These are phyloP conservation scores for Isabelozyma pseudorhagii DNA, from an alignment of 805 yeast genomes.

Conservation along the genomic window DNA sequence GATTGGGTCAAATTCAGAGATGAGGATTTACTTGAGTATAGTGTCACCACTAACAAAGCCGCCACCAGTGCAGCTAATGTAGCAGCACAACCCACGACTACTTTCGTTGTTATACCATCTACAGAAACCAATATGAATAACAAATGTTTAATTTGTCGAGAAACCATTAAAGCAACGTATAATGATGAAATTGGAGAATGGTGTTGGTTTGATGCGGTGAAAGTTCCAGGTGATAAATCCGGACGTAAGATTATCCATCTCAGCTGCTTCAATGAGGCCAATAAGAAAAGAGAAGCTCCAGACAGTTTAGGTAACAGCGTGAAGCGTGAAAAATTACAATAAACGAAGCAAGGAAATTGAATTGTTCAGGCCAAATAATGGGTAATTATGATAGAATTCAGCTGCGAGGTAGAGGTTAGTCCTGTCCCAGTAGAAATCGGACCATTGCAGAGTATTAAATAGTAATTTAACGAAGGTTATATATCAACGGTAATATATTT, in stretches of 20 bases:
- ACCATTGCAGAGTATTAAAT: not conserved
- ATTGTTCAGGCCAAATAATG: not conserved
- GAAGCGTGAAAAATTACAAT: constrained; percentile 21
- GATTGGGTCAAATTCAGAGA: constrained; percentile 77
- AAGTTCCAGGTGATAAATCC: constrained; percentile 33
- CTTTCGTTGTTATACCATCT: constrained; percentile 65
- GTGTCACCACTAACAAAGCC: constrained; percentile 10
- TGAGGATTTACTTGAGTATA: constrained; percentile 44
- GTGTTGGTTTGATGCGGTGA: constrained; percentile 41
- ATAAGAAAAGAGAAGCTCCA: constrained; percentile 29
- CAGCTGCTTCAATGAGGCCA: constrained; percentile 36
- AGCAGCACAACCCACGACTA: constrained; percentile 6
- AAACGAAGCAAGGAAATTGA: too few relatives aligned
- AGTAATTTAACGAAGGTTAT: not conserved
- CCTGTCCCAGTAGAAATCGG: too few relatives aligned
- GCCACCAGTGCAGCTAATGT: not conserved
- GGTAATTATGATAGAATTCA: not conserved
- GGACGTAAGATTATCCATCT: constrained; percentile 40
- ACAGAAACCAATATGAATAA: constrained; percentile 54
- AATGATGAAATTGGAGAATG: constrained; percentile 45
- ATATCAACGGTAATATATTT: too few relatives aligned
- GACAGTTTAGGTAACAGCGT: constrained; percentile 14
- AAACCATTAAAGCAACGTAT: constrained; percentile 39
- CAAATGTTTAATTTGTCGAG: constrained; percentile 40
- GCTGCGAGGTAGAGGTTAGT: not conserved